Base-by-base conservation (phyloP, 129 eudicot genomes). In the Calendula officinalis region DNA sequence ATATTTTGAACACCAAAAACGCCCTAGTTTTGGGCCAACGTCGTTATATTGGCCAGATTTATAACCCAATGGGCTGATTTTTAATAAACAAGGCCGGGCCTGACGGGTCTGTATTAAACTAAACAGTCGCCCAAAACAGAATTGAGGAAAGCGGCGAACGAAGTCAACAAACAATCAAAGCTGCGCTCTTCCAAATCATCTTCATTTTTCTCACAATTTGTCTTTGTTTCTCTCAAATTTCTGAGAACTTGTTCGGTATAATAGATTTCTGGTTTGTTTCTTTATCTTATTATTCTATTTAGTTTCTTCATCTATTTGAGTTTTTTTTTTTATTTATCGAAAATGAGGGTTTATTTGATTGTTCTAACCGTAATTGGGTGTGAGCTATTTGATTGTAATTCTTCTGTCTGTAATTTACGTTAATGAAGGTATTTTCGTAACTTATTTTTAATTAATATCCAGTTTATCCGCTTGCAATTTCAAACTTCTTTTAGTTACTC, bases 261-360 rank as follows among this genome's bases (percentile, higher is more conserved):
- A 49, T n/a, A 27, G 2, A 3, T 40, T 39, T 4, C 44, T 60
- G 75, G 62, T 60, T 50, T 9, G 34, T 60, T 10, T 10, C 15
- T 8, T 30, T 49, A 2, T 33, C n/a, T n/a, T n/a, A 5, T 38
- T 39, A 38, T 50, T 42, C 41, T 1, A 7, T 22, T 60, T 1
- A 6, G 9, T 8, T 68, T 64, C 13, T 37, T 27, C 7, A 67
- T 30, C 52, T 39, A 43, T n/a, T 44, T 62, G 12, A n/a, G 11
- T 62, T 4, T 9, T 44, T n/a, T n/a, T n/a, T n/a, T n/a, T n/a
- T n/a, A n/a, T n/a, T 0, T 3, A 32, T 30, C 27, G 6, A 5
- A 44, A 45, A 44, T 62, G 43, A 62, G 55, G 55, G 68, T 32
- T 62, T 4, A 5, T n/a, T 41, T 8, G 14, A n/a, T 52, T 27